Percentiles rank a stretch among this genome's conserved stretches.
phyloP scores from a whole-genome alignment of 495 filamentous ascomycete species.

The Penicillium flavigenum region DNA sequence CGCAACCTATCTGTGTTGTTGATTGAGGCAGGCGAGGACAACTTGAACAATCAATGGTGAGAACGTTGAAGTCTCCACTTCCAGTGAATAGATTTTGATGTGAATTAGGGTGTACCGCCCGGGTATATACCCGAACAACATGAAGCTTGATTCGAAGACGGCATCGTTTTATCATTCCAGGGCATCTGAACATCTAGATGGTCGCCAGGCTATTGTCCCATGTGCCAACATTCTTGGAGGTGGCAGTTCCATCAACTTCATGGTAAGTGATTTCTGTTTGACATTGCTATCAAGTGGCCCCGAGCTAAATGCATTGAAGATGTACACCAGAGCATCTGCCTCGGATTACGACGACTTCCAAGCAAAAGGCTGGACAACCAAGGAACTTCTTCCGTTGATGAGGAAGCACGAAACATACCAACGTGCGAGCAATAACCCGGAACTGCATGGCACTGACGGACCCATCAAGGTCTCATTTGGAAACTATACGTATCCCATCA shows the following conservation, averaged over 20 bases:
- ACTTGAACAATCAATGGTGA: constrained; percentile 77
- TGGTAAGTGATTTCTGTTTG: constrained; percentile 47
- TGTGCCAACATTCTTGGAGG: constrained; percentile 77
- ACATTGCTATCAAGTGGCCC: neutral
- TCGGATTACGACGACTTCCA: constrained; percentile 86
- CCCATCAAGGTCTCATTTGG: constrained; percentile 87
- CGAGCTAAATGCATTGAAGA: constrained; percentile 41
- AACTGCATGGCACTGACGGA: constrained; percentile 75
- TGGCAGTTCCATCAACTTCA: constrained; percentile 79
- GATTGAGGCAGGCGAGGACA: constrained; percentile 77
- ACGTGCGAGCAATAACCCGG: constrained; percentile 69
- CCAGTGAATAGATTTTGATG: constrained; percentile 3
- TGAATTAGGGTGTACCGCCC: constrained; percentile 63
- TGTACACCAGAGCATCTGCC: constrained; percentile 81
- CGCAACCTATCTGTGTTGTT: constrained; percentile 77
- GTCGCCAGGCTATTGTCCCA: constrained; percentile 72
- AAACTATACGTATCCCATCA: constrained; percentile 69
- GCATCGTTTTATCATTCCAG: constrained; percentile 79
- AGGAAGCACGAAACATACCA: constrained; percentile 85
- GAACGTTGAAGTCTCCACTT: neutral
- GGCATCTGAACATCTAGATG: constrained; percentile 69
- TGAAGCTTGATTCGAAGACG: constrained; percentile 85
- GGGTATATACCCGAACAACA: constrained; percentile 75
- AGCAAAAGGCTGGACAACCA: constrained; percentile 75
- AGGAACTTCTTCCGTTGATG: constrained; percentile 78